Conservation (phyloP, 148 eudicot genomes). For the Vaccinium vitisidaea region DNA sequence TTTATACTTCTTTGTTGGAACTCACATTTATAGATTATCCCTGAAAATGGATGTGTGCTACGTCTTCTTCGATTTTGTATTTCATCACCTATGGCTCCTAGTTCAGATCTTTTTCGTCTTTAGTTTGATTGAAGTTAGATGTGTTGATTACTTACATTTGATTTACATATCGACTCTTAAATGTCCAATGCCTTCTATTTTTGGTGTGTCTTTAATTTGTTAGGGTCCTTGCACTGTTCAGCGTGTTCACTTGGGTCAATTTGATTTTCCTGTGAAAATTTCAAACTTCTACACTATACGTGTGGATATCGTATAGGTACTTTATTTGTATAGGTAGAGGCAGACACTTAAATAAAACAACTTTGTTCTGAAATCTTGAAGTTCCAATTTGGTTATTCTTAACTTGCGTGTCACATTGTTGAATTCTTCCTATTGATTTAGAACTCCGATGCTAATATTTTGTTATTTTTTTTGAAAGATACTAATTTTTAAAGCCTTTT, state of each 20-base stretch:
- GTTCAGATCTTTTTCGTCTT: neutral
- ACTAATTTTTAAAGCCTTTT: neutral
- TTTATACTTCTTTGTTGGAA: neutral
- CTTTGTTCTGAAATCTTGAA: neutral
- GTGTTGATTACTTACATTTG: neutral
- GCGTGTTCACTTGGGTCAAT: neutral
- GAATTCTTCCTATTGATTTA: neutral
- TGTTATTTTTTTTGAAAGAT: neutral
- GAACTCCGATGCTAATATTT: neutral
- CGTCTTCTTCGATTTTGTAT: too few species aligned
- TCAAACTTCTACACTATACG: neutral
- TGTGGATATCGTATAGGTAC: neutral
- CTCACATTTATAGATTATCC: neutral
- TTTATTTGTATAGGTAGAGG: neutral
- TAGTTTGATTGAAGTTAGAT: conserved; percentile 8
- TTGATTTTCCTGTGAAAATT: neutral
- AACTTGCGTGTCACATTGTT: neutral
- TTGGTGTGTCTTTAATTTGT: neutral
- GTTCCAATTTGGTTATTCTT: neutral
- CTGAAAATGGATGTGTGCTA: neutral
- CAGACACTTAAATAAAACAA: neutral
- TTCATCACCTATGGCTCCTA: neutral
- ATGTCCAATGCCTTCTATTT: neutral
- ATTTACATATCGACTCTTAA: neutral
- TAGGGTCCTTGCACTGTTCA: neutral